Evolutionary conservation across 2,329 filamentous ascomycete genomes (phyloP).

Genomic region (Catunica adiposa): DNA sequence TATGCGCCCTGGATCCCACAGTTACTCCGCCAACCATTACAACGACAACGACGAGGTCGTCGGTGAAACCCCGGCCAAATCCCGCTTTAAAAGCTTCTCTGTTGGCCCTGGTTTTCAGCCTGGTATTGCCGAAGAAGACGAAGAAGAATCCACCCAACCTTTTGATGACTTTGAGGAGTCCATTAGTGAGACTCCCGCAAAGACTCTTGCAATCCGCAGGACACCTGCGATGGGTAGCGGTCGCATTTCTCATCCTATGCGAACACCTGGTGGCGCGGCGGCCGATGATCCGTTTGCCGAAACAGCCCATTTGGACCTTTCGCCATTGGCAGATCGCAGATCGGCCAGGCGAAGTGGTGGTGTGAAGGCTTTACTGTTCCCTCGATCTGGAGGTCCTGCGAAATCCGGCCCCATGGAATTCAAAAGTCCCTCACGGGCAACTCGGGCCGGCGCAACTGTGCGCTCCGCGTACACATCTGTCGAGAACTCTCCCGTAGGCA

Average conservation of each 20-base stretch:
- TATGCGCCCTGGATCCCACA: background rate
- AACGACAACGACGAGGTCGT: background rate
- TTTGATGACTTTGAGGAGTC: background rate
- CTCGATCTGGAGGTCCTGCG: background rate
- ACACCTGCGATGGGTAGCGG: background rate
- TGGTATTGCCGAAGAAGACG: constrained; percentile 3
- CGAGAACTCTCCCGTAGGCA: background rate
- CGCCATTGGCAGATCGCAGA: background rate
- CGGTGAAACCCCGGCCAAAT: constrained; percentile 9
- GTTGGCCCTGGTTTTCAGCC: background rate
- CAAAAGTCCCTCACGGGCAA: constrained; percentile 8
- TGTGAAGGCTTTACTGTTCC: constrained; percentile 10
- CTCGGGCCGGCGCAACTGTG: background rate
- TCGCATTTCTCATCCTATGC: background rate
- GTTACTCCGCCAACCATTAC: background rate
- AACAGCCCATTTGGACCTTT: background rate
- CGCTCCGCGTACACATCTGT: background rate
- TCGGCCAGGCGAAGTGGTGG: constrained; percentile 8
- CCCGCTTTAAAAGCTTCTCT: constrained; percentile 6
- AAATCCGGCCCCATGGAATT: constrained; percentile 8
- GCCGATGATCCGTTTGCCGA: constrained; percentile 1
- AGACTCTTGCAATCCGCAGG: background rate
- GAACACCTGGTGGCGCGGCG: background rate
- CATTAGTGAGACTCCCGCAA: constrained; percentile 7
- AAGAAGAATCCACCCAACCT: background rate